A percentile compares a stretch with the other conserved stretches of the same genome.
Evolutionary conservation across 345 rosid species (phyloP).

Genomic region (Hirschfeldia incana): DNA sequence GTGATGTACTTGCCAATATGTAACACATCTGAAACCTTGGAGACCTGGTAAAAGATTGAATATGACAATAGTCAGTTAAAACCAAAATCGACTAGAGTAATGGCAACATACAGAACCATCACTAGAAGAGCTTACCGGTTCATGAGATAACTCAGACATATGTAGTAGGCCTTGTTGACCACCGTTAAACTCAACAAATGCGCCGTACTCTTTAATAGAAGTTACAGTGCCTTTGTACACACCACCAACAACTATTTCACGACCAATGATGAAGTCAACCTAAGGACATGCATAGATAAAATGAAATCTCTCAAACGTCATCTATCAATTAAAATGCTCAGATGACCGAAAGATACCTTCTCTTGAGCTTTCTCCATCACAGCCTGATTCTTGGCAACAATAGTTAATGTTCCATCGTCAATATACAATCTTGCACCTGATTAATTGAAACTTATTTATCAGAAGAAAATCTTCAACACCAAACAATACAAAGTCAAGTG

Average conservation of each 20-base stretch:
- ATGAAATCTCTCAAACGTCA: conserved; percentile 3
- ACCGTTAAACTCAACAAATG: conserved; percentile 94
- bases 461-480: not conserved
- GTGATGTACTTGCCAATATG: conserved; percentile 76
- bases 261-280: conserved; percentile 82
- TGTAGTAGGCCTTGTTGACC: conserved; percentile 94
- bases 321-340: conserved; percentile 4
- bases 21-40: conserved; percentile 77
- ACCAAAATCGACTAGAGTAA: conserved; percentile 8
- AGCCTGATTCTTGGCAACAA: conserved; percentile 74
- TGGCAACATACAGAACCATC: not conserved
- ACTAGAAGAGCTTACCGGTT: conserved; percentile 55
- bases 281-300: conserved; percentile 35
- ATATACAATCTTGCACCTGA: conserved; percentile 80
- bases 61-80: not conserved
- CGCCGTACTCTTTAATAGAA: conserved; percentile 95
- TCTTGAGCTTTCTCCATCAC: conserved; percentile 81
- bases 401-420: conserved; percentile 76
- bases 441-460: not conserved
- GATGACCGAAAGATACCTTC: conserved; percentile 50
- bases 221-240: conserved; percentile 82
- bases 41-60: conserved; percentile 53
- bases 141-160: conserved; percentile 92
- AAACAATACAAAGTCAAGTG: not conserved
- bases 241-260: conserved; percentile 86